Evolutionary conservation across 2,329 filamentous ascomycete species (phyloP), one percentile per base, ranked within the genome.

Genomic region (Calonectria hongkongensis): DNA sequence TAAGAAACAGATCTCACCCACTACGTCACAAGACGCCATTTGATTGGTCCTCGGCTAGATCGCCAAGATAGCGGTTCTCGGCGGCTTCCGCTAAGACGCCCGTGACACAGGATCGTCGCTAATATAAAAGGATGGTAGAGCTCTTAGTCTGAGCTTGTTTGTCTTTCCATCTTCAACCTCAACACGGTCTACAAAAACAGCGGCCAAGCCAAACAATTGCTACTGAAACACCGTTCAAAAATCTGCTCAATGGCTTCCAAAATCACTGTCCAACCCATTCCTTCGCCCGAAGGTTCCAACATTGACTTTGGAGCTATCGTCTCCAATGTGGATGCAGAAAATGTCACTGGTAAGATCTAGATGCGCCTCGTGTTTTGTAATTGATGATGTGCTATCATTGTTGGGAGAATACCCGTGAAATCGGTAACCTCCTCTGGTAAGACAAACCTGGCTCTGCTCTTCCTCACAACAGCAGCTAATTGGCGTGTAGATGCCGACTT

Each of bases 251-350:
- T 81, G 78, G 13, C 77, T 47, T 78, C 79, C 13, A 68, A 75
- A 47, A 60, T 86, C 45, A 81, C 77, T 21, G 79, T 88, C 48
- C 78, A 84, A 27, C 86, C 86, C 12, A 78, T 88, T n/a, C 47
- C 76, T n/a, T 70, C 81, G 30, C 76, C 83, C 4, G 75, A 82
- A 54, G 82, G 80, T 47, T 87, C 87, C 28, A 78, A 73, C 16
- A 84, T 91, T 72, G 86, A 91, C 79, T 92, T 94, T 69, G 92
- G 92, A 1, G 92, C 91, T 12, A 81, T 89, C 30, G 86, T 93
- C 73, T 84, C 86, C 45, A 89, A 91, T 56, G 85, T 89, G 45
- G 88, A 93, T 77, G 83, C 94, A 48, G 91, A 94, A 79, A 89
- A 90, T 66, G 83, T 94, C 56, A 89, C 87, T 65, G 90, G 91